phyloP scores from a whole-genome alignment of 176 grass and related monocot species.

The Phyllostachys edulis region DNA sequence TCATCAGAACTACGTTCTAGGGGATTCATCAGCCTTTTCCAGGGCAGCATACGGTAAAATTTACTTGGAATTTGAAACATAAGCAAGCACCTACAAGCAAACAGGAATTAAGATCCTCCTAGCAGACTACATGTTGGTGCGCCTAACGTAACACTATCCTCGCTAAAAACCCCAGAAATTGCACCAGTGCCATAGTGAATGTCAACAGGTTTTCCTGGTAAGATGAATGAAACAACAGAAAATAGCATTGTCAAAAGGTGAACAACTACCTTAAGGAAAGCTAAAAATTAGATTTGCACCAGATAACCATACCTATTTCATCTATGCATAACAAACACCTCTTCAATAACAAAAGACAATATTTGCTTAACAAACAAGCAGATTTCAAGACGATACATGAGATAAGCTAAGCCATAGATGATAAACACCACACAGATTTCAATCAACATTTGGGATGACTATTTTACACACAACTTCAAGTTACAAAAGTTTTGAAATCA shows the following conservation, averaged over 20 bases:
- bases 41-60: too few relatives aligned
- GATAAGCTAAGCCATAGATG: background rate
- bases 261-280: too few relatives aligned
- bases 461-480: background rate
- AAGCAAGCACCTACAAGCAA: too few relatives aligned
- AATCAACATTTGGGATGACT: background rate
- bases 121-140: too few relatives aligned
- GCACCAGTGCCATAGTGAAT: slow-evolving; percentile 90
- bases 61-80: too few relatives aligned
- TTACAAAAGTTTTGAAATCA: too few relatives aligned
- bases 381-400: background rate
- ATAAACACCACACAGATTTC: background rate
- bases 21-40: too few relatives aligned
- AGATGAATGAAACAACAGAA: slow-evolving; percentile 35
- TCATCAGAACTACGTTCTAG: too few relatives aligned
- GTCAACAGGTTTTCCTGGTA: slow-evolving; percentile 67
- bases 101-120: too few relatives aligned
- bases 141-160: slow-evolving; percentile 73
- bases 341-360: background rate
- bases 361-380: background rate
- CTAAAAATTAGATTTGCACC: too few relatives aligned
- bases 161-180: slow-evolving; percentile 81
- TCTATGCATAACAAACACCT: background rate
- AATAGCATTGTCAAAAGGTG: slow-evolving; percentile 14
- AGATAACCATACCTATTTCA: background rate